Percentiles rank a stretch among this genome's conserved stretches.
These are phyloP conservation scores for Acacia melanoxylon DNA, from an alignment of 306 rosid species.

Conservation along the genomic window DNA sequence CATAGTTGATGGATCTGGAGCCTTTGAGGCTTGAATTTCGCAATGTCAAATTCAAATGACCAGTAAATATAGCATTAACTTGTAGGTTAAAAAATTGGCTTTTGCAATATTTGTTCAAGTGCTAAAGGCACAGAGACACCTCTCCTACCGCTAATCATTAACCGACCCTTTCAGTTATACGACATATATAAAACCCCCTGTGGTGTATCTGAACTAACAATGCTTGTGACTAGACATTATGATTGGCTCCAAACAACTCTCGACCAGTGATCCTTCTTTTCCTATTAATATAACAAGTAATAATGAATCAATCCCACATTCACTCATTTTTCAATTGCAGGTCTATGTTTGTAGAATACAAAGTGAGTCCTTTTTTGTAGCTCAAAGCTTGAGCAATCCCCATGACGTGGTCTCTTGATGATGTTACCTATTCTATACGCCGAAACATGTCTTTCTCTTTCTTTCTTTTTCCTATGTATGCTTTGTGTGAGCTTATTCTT, in stretches of 20 bases:
- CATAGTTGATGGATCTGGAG: not conserved
- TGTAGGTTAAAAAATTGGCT: not conserved
- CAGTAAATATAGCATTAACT: not conserved
- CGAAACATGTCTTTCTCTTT: not conserved
- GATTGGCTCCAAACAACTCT: not conserved
- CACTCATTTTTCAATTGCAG: conserved; percentile 7
- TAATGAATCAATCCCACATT: conserved; percentile 5
- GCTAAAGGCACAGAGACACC: not conserved
- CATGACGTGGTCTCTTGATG: conserved; percentile 27
- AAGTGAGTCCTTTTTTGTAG: conserved; percentile 14
- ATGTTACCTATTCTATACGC: not conserved
- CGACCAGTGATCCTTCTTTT: not conserved
- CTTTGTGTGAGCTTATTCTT: conserved; percentile 14
- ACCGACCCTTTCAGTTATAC: conserved; percentile 12
- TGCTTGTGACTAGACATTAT: not conserved
- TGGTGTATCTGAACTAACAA: not conserved
- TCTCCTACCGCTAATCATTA: conserved; percentile 17
- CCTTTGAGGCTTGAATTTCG: not conserved
- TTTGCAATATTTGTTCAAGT: not conserved
- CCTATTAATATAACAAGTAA: not conserved
- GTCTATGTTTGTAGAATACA: conserved; percentile 4
- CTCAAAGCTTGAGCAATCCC: conserved; percentile 30
- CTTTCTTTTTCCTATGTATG: not conserved
- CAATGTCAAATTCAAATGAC: not conserved
- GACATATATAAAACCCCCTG: not conserved